These are phyloP conservation scores for Aspergillus carbonarius DNA, from an alignment of 2,329 filamentous ascomycete species.

Conservation along the genomic window DNA sequence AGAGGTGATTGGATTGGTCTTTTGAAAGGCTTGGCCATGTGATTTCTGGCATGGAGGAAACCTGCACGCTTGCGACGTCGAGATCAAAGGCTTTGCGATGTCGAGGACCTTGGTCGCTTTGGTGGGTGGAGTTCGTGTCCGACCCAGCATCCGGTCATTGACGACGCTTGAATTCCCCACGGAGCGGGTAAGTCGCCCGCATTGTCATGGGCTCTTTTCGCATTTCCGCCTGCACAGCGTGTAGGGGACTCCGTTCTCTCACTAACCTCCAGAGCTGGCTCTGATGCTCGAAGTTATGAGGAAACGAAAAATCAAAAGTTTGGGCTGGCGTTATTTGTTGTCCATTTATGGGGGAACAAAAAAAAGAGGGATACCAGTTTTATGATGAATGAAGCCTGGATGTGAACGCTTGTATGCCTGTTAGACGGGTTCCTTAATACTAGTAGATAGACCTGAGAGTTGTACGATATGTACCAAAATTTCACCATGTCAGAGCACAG, in stretches of 20 bases:
- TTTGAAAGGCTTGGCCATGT: constrained; percentile 33
- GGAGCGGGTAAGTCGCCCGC: background rate
- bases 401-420: constrained; percentile 3
- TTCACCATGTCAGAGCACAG: background rate
- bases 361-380: constrained; percentile 3
- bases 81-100: constrained; percentile 1
- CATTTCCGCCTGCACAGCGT: constrained; percentile 10
- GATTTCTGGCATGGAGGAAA: constrained; percentile 27
- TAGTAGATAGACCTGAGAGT: background rate
- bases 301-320: constrained; percentile 5
- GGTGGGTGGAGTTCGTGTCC: constrained; percentile 40
- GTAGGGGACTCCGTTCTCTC: constrained; percentile 1
- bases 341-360: background rate
- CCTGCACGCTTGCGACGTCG: constrained; percentile 13
- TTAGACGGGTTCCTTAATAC: background rate
- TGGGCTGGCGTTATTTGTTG: constrained; percentile 3
- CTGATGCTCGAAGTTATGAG: constrained; percentile 7
- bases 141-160: constrained; percentile 16
- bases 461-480: background rate
- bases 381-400: constrained; percentile 8
- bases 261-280: constrained; percentile 1
- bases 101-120: constrained; percentile 9
- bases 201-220: background rate
- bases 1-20: constrained; percentile 41
- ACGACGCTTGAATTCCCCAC: constrained; percentile 41